Base-by-base conservation (phyloP, 768 basidiomycete species). In the Astraeus odoratus region DNA sequence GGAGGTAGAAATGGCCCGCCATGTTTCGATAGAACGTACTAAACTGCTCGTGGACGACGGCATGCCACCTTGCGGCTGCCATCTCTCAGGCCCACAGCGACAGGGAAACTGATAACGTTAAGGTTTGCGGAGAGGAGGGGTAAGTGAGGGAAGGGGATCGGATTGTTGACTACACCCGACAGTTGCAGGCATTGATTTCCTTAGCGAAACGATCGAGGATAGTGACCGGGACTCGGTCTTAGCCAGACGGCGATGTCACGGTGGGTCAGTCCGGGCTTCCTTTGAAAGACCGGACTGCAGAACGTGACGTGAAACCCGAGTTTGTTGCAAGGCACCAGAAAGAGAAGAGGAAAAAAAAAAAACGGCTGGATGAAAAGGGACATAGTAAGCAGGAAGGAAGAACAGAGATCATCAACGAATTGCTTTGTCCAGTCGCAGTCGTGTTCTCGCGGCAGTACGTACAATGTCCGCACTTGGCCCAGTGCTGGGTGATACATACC, bases 241-340 rank as follows among this genome's bases (percentile, higher is more conserved):
- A 39, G 20, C 37, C 20, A 39, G 37, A 39, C 37, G 37, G 37
- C 37, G 37, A 39, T 39, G 37, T 39, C 34, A 35, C 13, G n/a
- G n/a, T n/a, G n/a, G n/a, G n/a, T n/a, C 18, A 37, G 23, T 24
- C 19, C 37, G 37, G 37, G 7, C 22, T 15, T 39, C 13, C 20
- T 15, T 39, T 24, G 23, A 25, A 39, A 25, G 5, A 39, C 37
- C 37, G 37, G 37, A 37, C 36, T 37, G 13, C 19, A 20, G 16
- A 19, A 22, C 12, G 13, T 37, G 37, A 39, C 37, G 37, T 39
- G 37, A 23, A 39, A 20, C 20, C 6, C 16, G 22, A 15, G 37
- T 39, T 25, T 15, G 7, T 39, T 24, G 37, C 37, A 23, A 39
- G 37, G 37, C 4, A 38, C 37, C 10, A 24, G 16, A 16, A 37